Evolutionary conservation across 805 yeast genomes (phyloP).

Genomic region (Candida oleophila): DNA sequence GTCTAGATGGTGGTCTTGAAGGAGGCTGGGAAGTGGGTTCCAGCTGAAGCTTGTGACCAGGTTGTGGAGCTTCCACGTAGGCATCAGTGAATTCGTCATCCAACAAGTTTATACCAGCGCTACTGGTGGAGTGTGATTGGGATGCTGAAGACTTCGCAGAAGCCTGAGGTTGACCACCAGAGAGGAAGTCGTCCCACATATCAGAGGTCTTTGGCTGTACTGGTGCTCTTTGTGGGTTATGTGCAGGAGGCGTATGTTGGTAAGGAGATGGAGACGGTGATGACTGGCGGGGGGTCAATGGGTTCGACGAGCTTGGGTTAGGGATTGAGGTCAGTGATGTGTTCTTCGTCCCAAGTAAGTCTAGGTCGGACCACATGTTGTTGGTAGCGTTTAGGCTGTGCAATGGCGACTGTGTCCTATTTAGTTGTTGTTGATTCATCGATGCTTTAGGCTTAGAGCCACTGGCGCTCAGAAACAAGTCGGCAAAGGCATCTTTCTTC

Average conservation of each 20-base stretch:
- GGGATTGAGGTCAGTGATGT: constrained; percentile 1
- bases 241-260: neutral
- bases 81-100: constrained; percentile 47
- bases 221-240: neutral
- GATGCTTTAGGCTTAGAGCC: constrained; percentile 13
- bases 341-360: constrained; percentile 20
- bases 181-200: neutral
- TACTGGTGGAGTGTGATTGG: neutral
- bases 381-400: neutral
- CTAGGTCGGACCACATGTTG: constrained; percentile 35
- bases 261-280: neutral
- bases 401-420: neutral
- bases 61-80: constrained; percentile 12
- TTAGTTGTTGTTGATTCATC: constrained; percentile 3
- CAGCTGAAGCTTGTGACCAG: neutral
- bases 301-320: neutral
- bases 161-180: neutral
- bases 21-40: neutral
- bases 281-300: neutral
- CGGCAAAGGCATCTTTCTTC: constrained; percentile 46
- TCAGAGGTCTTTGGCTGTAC: neutral
- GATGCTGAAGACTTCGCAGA: constrained; percentile 1
- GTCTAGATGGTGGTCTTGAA: neutral
- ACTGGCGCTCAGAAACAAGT: constrained; percentile 36
- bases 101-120: constrained; percentile 19